Base-by-base conservation (phyloP, 2,329 filamentous ascomycete genomes). In the Zasmidium citrigriseum region DNA sequence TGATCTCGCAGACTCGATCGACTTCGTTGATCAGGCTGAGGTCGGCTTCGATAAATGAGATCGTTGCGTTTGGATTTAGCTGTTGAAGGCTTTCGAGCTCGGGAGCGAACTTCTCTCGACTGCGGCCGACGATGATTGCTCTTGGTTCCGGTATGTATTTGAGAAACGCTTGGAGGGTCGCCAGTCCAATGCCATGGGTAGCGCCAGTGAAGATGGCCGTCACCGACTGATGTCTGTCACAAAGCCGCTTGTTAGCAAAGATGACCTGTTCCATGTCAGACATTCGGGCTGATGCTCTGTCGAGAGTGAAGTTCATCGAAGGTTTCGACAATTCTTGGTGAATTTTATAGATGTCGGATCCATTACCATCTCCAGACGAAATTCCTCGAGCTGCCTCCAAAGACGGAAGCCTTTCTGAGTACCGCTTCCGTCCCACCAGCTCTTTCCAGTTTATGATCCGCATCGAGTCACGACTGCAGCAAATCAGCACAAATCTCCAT, bases 11-110 rank as follows among this genome's bases (percentile, higher is more conserved):
- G 0, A 70, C 67, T 16, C 55, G 51, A 46, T 72, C 70, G 47
- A 71, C 68, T 14, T 71, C 68, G 2, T 59, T 58, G 24, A 76
- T 52, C 16, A 74, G 68, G 2, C 72, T 72, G 18, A 74, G 61
- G 48, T 76, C 72, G 1, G 63, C 54, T 54, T 70, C 62, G 48
- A 72, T 57, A 54, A 70, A 72, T 14, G 54, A 63, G 16, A 62
- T 58, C 12, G 60, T 51, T 16, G 61, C 68, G 23, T 52, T 62
- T 9, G 61, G 61, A 45, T 69, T 73, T n/a, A 50, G 25, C 22
- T 45, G 20, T 11, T 45, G 7, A 10, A 51, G 52, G 21, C 38
- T 20, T 16, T 59, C 27, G 11, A 59, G 20, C 7, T 41, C 22
- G 10, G 46, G n/a, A 3, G n/a, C 34, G 22, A 50, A 50, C 5